Evolutionary conservation across 2,329 filamentous ascomycete species (phyloP).

Genomic region (Chrysosporium queenslandicum): DNA sequence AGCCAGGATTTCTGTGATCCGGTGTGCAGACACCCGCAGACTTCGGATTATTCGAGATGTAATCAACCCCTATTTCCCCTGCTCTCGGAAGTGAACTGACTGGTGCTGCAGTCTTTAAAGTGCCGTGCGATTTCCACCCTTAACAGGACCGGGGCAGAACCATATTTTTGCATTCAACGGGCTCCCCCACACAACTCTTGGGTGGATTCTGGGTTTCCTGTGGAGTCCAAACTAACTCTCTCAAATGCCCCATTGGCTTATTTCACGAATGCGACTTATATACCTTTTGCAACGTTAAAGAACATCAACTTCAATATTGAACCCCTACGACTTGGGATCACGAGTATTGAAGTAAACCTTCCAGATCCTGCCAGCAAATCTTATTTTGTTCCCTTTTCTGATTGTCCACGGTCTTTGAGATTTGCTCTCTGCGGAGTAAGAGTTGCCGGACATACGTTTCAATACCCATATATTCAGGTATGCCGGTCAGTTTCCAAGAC

Average conservation of each 20-base stretch:
- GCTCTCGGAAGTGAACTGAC: constrained; percentile 3
- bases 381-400: constrained; percentile 6
- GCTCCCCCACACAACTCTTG: constrained; percentile 14
- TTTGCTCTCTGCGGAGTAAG: constrained; percentile 4
- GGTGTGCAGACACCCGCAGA: constrained; percentile 1
- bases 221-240: constrained; percentile 10
- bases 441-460: constrained; percentile 6
- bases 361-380: neutral
- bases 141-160: constrained; percentile 14
- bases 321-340: neutral
- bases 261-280: constrained; percentile 15
- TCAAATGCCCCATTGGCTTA: constrained; percentile 10
- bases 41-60: constrained; percentile 14
- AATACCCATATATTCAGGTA: constrained; percentile 12
- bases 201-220: constrained; percentile 13
- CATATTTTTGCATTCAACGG: constrained; percentile 11
- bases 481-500: neutral
- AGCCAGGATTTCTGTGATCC: constrained; percentile 7
- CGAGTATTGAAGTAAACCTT: constrained; percentile 1
- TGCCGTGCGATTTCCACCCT: constrained; percentile 16
- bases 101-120: constrained; percentile 12
- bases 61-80: neutral
- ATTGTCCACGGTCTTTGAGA: constrained; percentile 8
- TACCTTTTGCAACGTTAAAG: constrained; percentile 14
- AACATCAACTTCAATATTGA: constrained; percentile 12